Conservation (phyloP, 1,284 basidiomycete species). For the Sporisorium iseilematis-ciliati region DNA sequence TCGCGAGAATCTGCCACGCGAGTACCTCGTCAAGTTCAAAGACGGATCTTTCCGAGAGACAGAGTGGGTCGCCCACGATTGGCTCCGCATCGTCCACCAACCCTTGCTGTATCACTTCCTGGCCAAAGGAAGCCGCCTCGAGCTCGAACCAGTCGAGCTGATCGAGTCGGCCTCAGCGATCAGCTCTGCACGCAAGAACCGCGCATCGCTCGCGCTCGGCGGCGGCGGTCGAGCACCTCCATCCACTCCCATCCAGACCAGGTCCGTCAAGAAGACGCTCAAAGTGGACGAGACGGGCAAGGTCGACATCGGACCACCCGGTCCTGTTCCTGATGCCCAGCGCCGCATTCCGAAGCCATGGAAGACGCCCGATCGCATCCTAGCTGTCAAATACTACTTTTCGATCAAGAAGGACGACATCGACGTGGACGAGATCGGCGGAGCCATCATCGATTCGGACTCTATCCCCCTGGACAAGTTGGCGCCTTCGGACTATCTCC, state of each 20-base stretch:
- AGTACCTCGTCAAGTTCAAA: constrained; percentile 62
- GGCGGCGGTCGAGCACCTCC: constrained; percentile 23
- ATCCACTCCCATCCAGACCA: constrained; percentile 14
- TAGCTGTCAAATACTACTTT: constrained; percentile 45
- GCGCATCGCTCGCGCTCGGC: constrained; percentile 32
- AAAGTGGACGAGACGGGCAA: constrained; percentile 46
- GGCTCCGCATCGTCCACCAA: constrained; percentile 44
- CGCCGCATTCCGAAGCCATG: constrained; percentile 50
- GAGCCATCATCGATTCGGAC: constrained; percentile 38
- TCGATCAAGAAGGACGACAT: constrained; percentile 31
- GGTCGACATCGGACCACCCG: constrained; percentile 48
- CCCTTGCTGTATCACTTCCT: constrained; percentile 30
- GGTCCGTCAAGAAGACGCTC: constrained; percentile 40
- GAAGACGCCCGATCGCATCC: constrained; percentile 56
- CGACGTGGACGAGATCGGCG: constrained; percentile 34
- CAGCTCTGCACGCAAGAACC: constrained; percentile 20
- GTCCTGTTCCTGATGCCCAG: constrained; percentile 53
- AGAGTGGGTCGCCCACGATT: constrained; percentile 57
- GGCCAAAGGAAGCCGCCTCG: constrained; percentile 45
- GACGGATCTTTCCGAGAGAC: constrained; percentile 50
- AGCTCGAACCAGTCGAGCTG: constrained; percentile 51
- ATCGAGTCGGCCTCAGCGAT: constrained; percentile 29
- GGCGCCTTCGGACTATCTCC: constrained; percentile 30
- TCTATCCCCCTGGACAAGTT: constrained; percentile 23
- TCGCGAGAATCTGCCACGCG: constrained; percentile 48